Base-by-base conservation (phyloP, 768 basidiomycete genomes). In the Rhizopogon rudus region DNA sequence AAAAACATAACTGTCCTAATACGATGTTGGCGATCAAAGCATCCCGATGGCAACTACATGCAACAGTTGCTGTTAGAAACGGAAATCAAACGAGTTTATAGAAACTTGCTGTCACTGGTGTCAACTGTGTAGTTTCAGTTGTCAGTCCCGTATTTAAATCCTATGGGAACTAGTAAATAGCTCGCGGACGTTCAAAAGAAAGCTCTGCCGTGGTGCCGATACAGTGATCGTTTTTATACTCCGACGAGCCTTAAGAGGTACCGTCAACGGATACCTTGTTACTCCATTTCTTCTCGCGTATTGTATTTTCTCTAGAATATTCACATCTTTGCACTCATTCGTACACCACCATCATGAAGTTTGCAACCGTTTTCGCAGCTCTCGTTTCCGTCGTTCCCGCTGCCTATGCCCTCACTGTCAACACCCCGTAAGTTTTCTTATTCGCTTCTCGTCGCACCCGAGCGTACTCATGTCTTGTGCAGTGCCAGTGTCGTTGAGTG, bases 361-460 rank as follows among this genome's bases (percentile, higher is more conserved):
- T 64, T 44, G 50, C 72, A 49, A 55, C 67, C 22, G 46, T 73
- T 55, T 43, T 64, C 40, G 44, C 66, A 29, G 67, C 70, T 40
- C 53, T 76, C 44, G 58, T 67, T 31, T 64, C 68, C 46, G 48
- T 62, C 17, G 48, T 67, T 10, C 67, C 73, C 41, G 76, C 68
- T 67, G 78, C 61, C 49, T 51, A 72, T 59, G 79, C 59, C 49
- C 62, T 86, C 63, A 82, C 76, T n/a, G 71, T 90, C 64, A 82
- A 89, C 68, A 86, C 86, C 1, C 82, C 86, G 87, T 88, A 64
- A 59, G 86, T 78, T 40, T 57, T 49, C 16, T 55, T 14, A 3
- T 25, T 25, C 4, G 3, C 40, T 17, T 29, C 4, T 5, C 9
- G 44, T 63, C 63, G 35, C 49, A 44, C 54, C 45, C 22, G 20